Base-by-base conservation (phyloP, 2,329 filamentous ascomycete species). In the Talaromyces albobiverticillius region DNA sequence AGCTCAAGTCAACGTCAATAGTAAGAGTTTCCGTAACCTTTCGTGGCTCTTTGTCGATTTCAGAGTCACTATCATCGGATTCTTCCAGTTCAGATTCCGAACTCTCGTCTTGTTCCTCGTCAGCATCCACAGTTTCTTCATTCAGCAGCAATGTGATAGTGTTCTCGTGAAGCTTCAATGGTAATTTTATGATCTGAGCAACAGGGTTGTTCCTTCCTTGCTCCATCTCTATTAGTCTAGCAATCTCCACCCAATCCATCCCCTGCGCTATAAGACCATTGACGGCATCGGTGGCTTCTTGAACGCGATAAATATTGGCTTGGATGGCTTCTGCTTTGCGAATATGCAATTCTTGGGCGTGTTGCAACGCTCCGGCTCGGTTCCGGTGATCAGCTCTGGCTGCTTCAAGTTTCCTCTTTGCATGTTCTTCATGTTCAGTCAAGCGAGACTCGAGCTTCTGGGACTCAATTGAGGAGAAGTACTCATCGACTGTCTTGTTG, bases 161-260 rank as follows among this genome's bases (percentile, higher is more conserved):
- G 63, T 95, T 96, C 62, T 97, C 90, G n/a, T 90, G 81, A 3
- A 99, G 78, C 63, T 95, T 95, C 48, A 99, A 73, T 0, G 94
- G 93, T 16, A 95, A 75, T 67, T 88, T 89, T 65, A 99, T 95
- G 42, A 91, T 85, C 55, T 87, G 82, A 1, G 94, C 94, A 7
- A 99, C 91, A 0, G 89, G 84, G 60, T 99, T 99, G 25, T 84
- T 80, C 46, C 86, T 80, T 57, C 79, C 84, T 68, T 95, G 89
- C 68, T 97, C 93, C 60, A 90, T 83, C 67, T 96, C 90, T 50
- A 99, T 89, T 58, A 99, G 75, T 55, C 87, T 88, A 9, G 83
- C 90, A 63, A 97, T 92, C 60, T 96, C 89, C 10, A 90, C 85
- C 94, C 94, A 99, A 64, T 99, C 94, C 91, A 97, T 97, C 10